Percentiles rank a stretch among this genome's conserved stretches.
phyloP scores from a whole-genome alignment of 106 monocot genomes.

The Iris macrosiphon region DNA sequence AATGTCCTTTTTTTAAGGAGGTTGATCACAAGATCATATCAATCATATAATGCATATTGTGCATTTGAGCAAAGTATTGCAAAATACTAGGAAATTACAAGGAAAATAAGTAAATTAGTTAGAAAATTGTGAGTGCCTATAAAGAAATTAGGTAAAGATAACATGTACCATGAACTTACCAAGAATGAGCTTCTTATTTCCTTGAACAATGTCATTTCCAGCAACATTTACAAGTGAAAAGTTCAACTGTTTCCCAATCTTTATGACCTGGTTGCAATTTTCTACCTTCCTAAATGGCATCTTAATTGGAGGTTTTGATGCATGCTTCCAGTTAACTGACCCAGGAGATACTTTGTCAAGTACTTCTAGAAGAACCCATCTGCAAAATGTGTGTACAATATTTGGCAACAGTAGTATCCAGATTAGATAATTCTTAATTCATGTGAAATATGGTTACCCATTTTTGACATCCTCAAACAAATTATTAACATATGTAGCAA shows the following conservation, averaged over 20 bases:
- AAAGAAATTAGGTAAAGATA: no score
- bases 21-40: no score
- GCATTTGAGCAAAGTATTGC: no score
- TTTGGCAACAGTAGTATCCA: neutral
- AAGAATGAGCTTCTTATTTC: conserved; percentile 80
- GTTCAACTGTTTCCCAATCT: conserved; percentile 57
- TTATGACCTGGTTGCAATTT: conserved; percentile 81
- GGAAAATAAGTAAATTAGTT: no score
- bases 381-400: conserved; percentile 17
- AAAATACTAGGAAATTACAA: no score
- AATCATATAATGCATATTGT: no score
- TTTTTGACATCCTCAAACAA: conserved; percentile 75
- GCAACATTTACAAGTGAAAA: conserved; percentile 79
- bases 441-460: conserved; percentile 45
- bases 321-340: conserved; percentile 72
- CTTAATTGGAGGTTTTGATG: conserved; percentile 75
- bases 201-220: conserved; percentile 84
- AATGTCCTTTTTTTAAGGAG: no score
- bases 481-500: conserved; percentile 60
- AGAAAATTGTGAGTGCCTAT: no score
- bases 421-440: conserved; percentile 2
- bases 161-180: conserved; percentile 29
- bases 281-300: conserved; percentile 84
- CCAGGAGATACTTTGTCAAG: conserved; percentile 78
- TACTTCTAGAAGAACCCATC: conserved; percentile 82